Conservation (phyloP, 345 rosid genomes). For the Turnera subulata region DNA sequence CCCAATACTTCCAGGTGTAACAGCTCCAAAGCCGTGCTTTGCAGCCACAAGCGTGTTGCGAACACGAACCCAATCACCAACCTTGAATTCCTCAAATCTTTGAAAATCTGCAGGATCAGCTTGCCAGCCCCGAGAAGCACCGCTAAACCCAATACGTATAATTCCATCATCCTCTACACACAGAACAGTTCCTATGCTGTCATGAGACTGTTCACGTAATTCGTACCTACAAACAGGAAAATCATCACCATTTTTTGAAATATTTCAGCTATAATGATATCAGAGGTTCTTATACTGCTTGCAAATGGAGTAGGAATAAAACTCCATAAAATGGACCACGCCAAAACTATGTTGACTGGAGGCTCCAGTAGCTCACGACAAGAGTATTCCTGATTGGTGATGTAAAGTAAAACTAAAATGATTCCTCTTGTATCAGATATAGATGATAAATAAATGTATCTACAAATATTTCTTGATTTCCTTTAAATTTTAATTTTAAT, state of each 20-base stretch:
- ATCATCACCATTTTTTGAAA: neutral
- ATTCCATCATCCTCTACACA: conserved; percentile 99
- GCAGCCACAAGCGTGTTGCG: conserved; percentile 89
- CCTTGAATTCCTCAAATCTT: conserved; percentile 98
- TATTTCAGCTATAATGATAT: too few relatives aligned
- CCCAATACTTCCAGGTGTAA: conserved; percentile 95
- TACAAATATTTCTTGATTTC: too few relatives aligned
- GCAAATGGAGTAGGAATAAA: too few relatives aligned
- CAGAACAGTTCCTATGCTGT: conserved; percentile 90
- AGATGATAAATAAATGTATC: too few relatives aligned
- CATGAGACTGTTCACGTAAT: conserved; percentile 89
- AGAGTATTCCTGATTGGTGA: too few relatives aligned
- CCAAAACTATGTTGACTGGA: too few relatives aligned
- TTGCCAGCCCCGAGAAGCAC: conserved; percentile 99
- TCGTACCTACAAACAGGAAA: conserved; percentile 67
- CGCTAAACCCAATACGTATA: conserved; percentile 96
- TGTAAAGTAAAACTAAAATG: too few relatives aligned
- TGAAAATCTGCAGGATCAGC: conserved; percentile 99
- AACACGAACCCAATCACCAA: conserved; percentile 98
- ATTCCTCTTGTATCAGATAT: too few relatives aligned
- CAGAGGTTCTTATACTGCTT: too few relatives aligned
- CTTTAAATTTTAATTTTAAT: too few relatives aligned
- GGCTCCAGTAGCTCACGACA: too few relatives aligned
- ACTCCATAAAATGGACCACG: too few relatives aligned
- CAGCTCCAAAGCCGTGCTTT: conserved; percentile 92